phyloP scores from a whole-genome alignment of 805 yeast genomes.

The Kockiozyma suomiensis region DNA sequence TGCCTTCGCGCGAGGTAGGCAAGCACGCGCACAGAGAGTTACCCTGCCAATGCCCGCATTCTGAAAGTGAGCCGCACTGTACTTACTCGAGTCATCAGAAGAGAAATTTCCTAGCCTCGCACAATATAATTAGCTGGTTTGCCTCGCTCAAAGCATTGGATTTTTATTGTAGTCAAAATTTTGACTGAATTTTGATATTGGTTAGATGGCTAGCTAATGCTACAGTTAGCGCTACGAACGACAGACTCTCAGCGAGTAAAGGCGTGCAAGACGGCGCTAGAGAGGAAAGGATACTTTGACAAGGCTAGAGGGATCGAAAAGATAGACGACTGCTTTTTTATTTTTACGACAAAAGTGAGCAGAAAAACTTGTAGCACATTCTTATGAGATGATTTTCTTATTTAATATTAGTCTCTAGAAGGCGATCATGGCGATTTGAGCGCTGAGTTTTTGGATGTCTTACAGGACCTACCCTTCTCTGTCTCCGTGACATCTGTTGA shows the following conservation, averaged over 20 bases:
- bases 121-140: too few species aligned
- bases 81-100: not conserved
- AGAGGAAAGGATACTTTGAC: slow-evolving; percentile 16
- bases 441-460: not conserved
- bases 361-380: not conserved
- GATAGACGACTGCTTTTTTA: slow-evolving; percentile 13
- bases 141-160: not conserved
- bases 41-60: too few species aligned
- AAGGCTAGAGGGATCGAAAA: slow-evolving; percentile 21
- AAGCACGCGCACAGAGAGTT: too few species aligned
- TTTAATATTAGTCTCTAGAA: not conserved
- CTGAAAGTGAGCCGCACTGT: not conserved
- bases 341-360: slow-evolving; percentile 22
- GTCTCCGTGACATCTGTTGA: not conserved
- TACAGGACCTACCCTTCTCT: not conserved
- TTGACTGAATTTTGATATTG: not conserved
- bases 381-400: too few species aligned
- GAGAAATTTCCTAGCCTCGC: too few species aligned
- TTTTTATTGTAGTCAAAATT: too few species aligned
- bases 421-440: not conserved
- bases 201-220: slow-evolving; percentile 3
- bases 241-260: slow-evolving; percentile 16
- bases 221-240: slow-evolving; percentile 13
- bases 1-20: too few species aligned
- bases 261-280: slow-evolving; percentile 22